A percentile compares a stretch with the other conserved stretches of the same genome.
phyloP scores from a whole-genome alignment of 2,329 filamentous ascomycete species.

The Aspergillus sp. region DNA sequence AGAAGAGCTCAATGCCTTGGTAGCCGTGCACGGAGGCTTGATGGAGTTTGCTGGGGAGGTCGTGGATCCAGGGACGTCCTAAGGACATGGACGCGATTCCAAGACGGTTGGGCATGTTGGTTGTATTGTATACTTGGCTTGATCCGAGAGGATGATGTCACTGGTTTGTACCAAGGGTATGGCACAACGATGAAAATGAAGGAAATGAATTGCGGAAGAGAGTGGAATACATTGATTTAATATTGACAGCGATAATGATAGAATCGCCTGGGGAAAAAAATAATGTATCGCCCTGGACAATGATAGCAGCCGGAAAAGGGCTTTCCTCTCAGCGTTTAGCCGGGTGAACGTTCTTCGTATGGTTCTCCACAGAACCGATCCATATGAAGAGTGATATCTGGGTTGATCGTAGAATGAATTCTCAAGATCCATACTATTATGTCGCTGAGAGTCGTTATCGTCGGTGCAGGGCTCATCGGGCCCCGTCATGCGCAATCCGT shows the following conservation, averaged over 20 bases:
- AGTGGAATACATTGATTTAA: too few species aligned
- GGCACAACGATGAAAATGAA: too few species aligned
- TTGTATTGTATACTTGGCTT: neutral
- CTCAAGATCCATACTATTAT: neutral
- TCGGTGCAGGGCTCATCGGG: slow-evolving; percentile 46
- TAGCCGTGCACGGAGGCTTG: slow-evolving; percentile 48
- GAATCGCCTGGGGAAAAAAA: too few species aligned
- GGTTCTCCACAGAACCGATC: too few species aligned
- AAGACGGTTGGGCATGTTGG: slow-evolving; percentile 34
- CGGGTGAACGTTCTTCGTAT: neutral
- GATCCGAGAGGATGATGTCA: neutral
- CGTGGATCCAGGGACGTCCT: slow-evolving; percentile 65
- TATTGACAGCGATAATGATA: too few species aligned
- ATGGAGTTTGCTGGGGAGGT: slow-evolving; percentile 60
- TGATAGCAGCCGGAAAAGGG: neutral
- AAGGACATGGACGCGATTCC: slow-evolving; percentile 73
- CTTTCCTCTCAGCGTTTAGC: neutral
- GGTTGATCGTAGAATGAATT: neutral
- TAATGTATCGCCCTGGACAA: too few species aligned
- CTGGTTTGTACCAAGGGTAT: too few species aligned
- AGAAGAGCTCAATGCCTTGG: slow-evolving; percentile 32
- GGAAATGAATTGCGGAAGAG: too few species aligned
- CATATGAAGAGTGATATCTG: too few species aligned
- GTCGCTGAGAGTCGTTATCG: slow-evolving; percentile 35
- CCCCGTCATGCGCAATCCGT: slow-evolving; percentile 46